phyloP scores from a whole-genome alignment of 2,329 filamentous ascomycete genomes.

The Phaeosphaeriaceae sp. region DNA sequence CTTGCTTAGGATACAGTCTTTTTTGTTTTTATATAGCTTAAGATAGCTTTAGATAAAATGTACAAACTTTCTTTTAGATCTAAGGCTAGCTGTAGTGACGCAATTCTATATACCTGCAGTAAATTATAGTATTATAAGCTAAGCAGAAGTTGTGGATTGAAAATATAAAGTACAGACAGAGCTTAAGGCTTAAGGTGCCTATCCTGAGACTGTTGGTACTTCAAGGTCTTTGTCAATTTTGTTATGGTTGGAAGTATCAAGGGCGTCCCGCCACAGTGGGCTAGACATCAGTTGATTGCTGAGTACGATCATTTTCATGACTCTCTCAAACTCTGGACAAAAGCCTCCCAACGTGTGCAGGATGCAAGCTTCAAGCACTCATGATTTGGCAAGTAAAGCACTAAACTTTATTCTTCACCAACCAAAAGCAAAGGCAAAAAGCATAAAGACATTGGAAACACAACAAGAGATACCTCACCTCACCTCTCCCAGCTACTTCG shows the following conservation, averaged over 20 bases:
- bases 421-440: too few species aligned
- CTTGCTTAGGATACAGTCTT: neutral
- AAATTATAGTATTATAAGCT: neutral
- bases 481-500: too few species aligned
- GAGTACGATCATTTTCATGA: too few species aligned
- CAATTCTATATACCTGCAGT: neutral
- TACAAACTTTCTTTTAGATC: neutral
- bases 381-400: too few species aligned
- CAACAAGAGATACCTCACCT: too few species aligned
- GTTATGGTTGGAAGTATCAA: conserved; percentile 4
- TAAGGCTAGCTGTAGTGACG: neutral
- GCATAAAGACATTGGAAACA: too few species aligned
- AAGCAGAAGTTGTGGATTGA: neutral
- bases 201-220: neutral
- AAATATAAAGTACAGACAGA: neutral
- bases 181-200: neutral
- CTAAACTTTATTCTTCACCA: too few species aligned
- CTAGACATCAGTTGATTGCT: too few species aligned
- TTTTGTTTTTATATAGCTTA: neutral
- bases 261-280: too few species aligned
- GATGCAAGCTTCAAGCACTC: too few species aligned
- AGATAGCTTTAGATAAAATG: neutral
- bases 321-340: too few species aligned
- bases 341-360: too few species aligned
- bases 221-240: conserved; percentile 5